Evolutionary conservation across 441 rosid genomes (phyloP), one percentile per base, ranked within the genome.

Genomic region (Brassica hybrid): DNA sequence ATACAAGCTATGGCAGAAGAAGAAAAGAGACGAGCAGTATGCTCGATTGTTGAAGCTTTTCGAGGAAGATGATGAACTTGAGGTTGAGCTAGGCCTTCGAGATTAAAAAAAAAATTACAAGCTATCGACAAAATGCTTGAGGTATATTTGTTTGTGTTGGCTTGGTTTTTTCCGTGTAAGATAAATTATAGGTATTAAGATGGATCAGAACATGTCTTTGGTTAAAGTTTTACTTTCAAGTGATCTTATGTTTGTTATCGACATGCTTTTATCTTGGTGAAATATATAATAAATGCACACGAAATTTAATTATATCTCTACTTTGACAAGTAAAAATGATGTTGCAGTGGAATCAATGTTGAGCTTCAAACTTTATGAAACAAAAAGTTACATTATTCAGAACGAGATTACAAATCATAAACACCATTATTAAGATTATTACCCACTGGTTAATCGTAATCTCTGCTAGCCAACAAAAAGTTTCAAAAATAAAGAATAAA

Each of bases 1-100:
- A 30, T 90, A 82, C 87, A 92, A 94, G 84, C 77, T 92, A 14
- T 92, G 97, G 97, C 97, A 94, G 80, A 96, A 86, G 91, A 96
- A 94, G 93, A 96, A 92, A 85, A 84, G 98, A 78, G 98, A 94
- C 16, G 97, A 96, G 85, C 99, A 94, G 73, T 92, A 94, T 78
- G 98, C 98, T 19, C 88, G 97, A 25, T 92, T 96, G 48, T 79
- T 96, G 76, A 94, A 94, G 86, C 84, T 96, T 85, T 96, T 96
- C 69, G 99, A 96, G 86, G 98, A 96, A 86, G 99, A 96, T 76
- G 97, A 92, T 78, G 99, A 94, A 82, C 92, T 96, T 3, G 99
- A 96, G 85, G 97, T 89, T 74, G 99, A 96, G 80, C 94, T 96
- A 72, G 97, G 99, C 77, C 93, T 94, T 70, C 91, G 94, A 32